phyloP scores from a whole-genome alignment of 352 stramenopile genomes.

The Pythium dissimile region DNA sequence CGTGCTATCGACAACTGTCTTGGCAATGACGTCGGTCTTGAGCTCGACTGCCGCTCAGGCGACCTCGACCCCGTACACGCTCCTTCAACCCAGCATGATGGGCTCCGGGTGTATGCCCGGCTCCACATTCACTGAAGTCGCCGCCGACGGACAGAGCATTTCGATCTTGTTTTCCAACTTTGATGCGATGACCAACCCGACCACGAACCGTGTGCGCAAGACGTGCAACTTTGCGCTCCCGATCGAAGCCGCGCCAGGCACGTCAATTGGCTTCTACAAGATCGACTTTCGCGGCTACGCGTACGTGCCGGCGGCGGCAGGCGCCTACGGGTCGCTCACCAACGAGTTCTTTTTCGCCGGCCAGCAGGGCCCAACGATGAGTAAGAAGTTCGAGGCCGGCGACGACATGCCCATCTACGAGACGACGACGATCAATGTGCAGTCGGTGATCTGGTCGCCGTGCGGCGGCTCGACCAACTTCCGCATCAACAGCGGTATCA shows the following conservation, averaged over 20 bases:
- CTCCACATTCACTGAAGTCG: constrained; percentile 1
- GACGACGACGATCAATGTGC: constrained; percentile 23
- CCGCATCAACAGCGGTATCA: constrained; percentile 28
- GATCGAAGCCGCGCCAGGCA: constrained; percentile 15
- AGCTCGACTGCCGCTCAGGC: neutral
- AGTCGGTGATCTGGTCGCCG: constrained; percentile 30
- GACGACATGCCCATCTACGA: constrained; percentile 25
- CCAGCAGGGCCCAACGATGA: constrained; percentile 13
- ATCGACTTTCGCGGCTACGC: constrained; percentile 35
- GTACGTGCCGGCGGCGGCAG: constrained; percentile 20
- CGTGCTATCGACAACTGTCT: neutral
- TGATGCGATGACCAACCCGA: neutral
- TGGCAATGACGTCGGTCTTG: neutral
- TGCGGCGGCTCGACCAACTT: constrained; percentile 35
- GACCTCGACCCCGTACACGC: constrained; percentile 1
- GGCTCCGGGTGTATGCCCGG: constrained; percentile 23
- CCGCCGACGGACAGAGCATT: constrained; percentile 21
- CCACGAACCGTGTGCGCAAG: neutral
- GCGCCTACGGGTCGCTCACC: constrained; percentile 16
- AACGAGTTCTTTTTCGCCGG: constrained; percentile 40
- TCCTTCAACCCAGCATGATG: constrained; percentile 15
- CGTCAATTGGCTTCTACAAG: constrained; percentile 30
- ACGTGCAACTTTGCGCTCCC: constrained; percentile 29
- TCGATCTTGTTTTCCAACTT: constrained; percentile 30
- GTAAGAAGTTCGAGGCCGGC: constrained; percentile 13